phyloP scores from a whole-genome alignment of 257 asterid genomes.

The Solanum medicagineum region DNA sequence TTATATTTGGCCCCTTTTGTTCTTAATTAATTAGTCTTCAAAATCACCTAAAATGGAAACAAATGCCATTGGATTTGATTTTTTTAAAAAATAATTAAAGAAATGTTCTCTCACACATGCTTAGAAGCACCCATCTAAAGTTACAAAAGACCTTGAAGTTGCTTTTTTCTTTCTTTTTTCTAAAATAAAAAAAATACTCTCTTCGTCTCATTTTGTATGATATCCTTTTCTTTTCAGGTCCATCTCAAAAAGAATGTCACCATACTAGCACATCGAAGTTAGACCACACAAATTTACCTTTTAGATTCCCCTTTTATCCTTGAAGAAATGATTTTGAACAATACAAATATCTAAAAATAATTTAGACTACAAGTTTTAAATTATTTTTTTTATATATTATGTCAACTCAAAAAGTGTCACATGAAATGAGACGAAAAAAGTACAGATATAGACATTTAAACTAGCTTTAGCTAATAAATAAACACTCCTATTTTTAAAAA shows the following conservation, averaged over 20 bases:
- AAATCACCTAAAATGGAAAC: not conserved
- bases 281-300: no score
- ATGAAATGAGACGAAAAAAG: no score
- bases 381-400: no score
- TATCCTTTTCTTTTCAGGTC: no score
- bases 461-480: not conserved
- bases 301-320: no score
- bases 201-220: no score
- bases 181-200: not conserved
- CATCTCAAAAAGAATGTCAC: no score
- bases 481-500: not conserved
- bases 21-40: not conserved
- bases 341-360: no score
- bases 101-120: not conserved
- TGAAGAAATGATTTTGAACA: no score
- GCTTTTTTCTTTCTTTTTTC: not conserved
- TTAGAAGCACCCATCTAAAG: not conserved
- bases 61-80: not conserved
- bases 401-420: no score
- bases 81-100: not conserved
- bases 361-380: no score
- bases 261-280: no score
- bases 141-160: not conserved
- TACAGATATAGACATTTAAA: rapidly evolving
- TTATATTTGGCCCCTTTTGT: not conserved